Evolutionary conservation across 2,329 filamentous ascomycete species (phyloP).

Genomic region (Fusarium fracticaudum): DNA sequence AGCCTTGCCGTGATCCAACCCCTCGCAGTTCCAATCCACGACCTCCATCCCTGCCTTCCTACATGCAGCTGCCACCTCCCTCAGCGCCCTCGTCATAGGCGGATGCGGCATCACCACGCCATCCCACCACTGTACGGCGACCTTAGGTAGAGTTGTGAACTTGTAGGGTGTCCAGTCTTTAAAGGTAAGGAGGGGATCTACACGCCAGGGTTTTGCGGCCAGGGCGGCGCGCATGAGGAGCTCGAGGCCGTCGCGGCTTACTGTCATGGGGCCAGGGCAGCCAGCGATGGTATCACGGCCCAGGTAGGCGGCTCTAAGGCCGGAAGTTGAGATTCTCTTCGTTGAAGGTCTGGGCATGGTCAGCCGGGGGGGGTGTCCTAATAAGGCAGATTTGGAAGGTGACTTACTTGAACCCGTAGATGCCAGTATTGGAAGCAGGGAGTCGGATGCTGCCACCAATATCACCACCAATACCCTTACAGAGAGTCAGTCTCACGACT

Average conservation of each 20-base stretch:
- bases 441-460: constrained; percentile 54
- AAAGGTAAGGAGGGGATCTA: constrained; percentile 45
- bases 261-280: constrained; percentile 46
- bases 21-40: constrained; percentile 61
- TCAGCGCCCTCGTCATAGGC: constrained; percentile 65
- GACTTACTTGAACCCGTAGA: constrained; percentile 48
- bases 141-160: constrained; percentile 58
- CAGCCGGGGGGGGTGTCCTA: constrained; percentile 40
- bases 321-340: background rate
- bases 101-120: constrained; percentile 69
- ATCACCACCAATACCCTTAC: constrained; percentile 52
- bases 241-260: constrained; percentile 48
- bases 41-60: constrained; percentile 61
- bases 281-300: background rate
- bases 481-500: background rate
- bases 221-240: constrained; percentile 48
- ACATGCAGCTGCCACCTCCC: constrained; percentile 62
- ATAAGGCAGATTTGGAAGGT: fast-evolving
- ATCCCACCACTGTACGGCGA: constrained; percentile 69
- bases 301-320: constrained; percentile 36
- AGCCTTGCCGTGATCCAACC: constrained; percentile 61
- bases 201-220: constrained; percentile 46
- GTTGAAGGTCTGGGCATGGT: background rate
- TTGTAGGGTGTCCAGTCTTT: constrained; percentile 49
- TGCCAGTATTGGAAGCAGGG: constrained; percentile 49